Evolutionary conservation across 2,329 filamentous ascomycete species (phyloP), one percentile per base, ranked within the genome.

Genomic region (Anisogramma anomala): DNA sequence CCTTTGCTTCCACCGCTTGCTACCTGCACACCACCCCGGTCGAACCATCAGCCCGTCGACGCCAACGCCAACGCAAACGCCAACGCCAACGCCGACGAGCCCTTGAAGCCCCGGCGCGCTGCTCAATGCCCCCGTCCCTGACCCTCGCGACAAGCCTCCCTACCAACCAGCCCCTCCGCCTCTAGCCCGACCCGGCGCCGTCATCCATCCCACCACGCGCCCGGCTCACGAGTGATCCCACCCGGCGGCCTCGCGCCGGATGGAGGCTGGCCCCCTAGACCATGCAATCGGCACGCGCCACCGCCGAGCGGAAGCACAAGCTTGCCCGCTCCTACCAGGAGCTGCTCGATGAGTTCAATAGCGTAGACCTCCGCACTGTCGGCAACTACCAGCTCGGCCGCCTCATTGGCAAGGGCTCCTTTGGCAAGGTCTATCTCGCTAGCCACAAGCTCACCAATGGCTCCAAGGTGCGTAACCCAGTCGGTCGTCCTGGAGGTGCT

Each of bases 401-500:
- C 45, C 70, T 98, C 44, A 94, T 98, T 58, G 91, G 91, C 51
- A 98, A 96, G 59, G 91, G 91, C 43, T 95, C 88, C 49, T 98
- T 98, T 63, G 91, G 91, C 55, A 96, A 95, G 65, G 91, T 98
- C 55, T 98, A 98, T 62, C 72, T 98, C 45, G 91, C 89, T 44
- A 79, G 81, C 33, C 91, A 98, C 63, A 96, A 95, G 63, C 85
- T 98, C 61, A 96, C 86, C 56, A 95, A 95, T 78, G 89, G 88
- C 56, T 94, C 88, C 58, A 96, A 95, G 77, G 87, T 89, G 56
- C 36, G 35, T 22, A 11, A n/a, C n/a, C n/a, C n/a, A n/a, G n/a
- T n/a, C n/a, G n/a, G n/a, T n/a, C n/a, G n/a, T n/a, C n/a, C n/a
- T n/a, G n/a, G n/a, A n/a, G n/a, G n/a, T n/a, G n/a, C n/a, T n/a